Evolutionary conservation across 768 basidiomycete genomes (phyloP).

Genomic region (Dictyophora rubrovolvata): DNA sequence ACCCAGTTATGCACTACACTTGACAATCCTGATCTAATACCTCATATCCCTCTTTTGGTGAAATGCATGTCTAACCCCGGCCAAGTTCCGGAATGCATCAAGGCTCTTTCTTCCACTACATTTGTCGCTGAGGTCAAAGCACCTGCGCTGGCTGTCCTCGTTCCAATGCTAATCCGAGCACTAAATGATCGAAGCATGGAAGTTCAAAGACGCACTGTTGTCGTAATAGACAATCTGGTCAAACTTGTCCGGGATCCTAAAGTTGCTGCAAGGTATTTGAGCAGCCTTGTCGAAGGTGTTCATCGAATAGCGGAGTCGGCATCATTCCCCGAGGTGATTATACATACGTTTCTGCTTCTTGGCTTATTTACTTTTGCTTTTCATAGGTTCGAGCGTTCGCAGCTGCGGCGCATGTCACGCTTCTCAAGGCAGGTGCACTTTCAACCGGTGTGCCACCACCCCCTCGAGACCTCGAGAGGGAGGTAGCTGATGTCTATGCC

Average conservation of each 20-base stretch:
- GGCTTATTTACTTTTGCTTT: slow-evolving; percentile 11
- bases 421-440: slow-evolving; percentile 78
- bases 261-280: slow-evolving; percentile 82
- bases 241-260: slow-evolving; percentile 90
- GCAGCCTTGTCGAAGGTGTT: slow-evolving; percentile 80
- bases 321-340: slow-evolving; percentile 83
- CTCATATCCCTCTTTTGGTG: slow-evolving; percentile 82
- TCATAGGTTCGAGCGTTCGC: slow-evolving; percentile 85
- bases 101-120: slow-evolving; percentile 87
- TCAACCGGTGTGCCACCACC: slow-evolving; percentile 56
- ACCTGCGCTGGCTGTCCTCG: slow-evolving; percentile 92
- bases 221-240: slow-evolving; percentile 92
- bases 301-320: slow-evolving; percentile 83
- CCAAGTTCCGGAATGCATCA: slow-evolving; percentile 85
- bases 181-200: slow-evolving; percentile 95
- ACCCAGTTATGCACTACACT: slow-evolving; percentile 82
- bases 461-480: slow-evolving; percentile 57
- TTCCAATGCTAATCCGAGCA: slow-evolving; percentile 82
- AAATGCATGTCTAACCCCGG: slow-evolving; percentile 91
- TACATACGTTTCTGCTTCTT: slow-evolving; percentile 4
- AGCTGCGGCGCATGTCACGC: slow-evolving; percentile 67
- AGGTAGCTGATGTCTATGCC: slow-evolving; percentile 46
- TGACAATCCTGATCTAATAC: slow-evolving; percentile 84
- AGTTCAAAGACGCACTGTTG: slow-evolving; percentile 86
- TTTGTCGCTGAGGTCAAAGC: slow-evolving; percentile 96